Evolutionary conservation across 371 early-diverging fungal species (phyloP).

Genomic region (Nematocida sp.): DNA sequence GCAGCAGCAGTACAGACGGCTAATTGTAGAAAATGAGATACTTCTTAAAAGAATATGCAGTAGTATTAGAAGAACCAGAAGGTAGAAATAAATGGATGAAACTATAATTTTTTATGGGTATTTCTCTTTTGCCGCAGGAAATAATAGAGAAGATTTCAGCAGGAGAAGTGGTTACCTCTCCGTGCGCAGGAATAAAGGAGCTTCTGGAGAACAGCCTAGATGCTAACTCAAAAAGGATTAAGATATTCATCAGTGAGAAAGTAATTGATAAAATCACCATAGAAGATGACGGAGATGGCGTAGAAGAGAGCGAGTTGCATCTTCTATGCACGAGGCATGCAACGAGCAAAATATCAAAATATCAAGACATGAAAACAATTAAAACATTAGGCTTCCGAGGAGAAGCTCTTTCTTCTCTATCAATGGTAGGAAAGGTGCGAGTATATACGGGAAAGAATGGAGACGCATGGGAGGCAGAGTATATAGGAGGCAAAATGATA

Average conservation of each 20-base stretch:
- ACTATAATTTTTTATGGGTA: slow-evolving; percentile 37
- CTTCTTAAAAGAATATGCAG: slow-evolving; percentile 28
- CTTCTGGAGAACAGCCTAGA: slow-evolving; percentile 91
- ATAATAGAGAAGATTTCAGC: slow-evolving; percentile 65
- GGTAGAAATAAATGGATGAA: not conserved
- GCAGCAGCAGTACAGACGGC: slow-evolving; percentile 36
- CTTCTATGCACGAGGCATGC: slow-evolving; percentile 85
- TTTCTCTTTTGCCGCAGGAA: slow-evolving; percentile 59
- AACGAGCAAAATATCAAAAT: slow-evolving; percentile 79
- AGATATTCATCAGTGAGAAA: slow-evolving; percentile 75
- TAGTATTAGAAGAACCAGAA: not conserved
- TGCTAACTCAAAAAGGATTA: slow-evolving; percentile 78
- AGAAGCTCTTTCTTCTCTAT: slow-evolving; percentile 92
- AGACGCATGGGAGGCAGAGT: slow-evolving; percentile 41
- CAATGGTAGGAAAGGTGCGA: slow-evolving; percentile 78
- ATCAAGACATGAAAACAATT: slow-evolving; percentile 78
- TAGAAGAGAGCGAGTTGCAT: slow-evolving; percentile 71
- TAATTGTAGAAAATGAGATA: slow-evolving; percentile 45
- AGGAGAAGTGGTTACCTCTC: slow-evolving; percentile 66
- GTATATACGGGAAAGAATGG: slow-evolving; percentile 68
- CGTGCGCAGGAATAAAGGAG: slow-evolving; percentile 88
- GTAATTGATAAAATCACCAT: slow-evolving; percentile 82
- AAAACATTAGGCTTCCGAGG: slow-evolving; percentile 94
- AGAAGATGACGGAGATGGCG: slow-evolving; percentile 91
- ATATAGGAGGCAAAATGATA: slow-evolving; percentile 39